Percentiles rank a stretch among this genome's conserved stretches.
Evolutionary conservation across 371 early-diverging fungal genomes (phyloP).

Genomic region (Apophysomyces ossiformis): DNA sequence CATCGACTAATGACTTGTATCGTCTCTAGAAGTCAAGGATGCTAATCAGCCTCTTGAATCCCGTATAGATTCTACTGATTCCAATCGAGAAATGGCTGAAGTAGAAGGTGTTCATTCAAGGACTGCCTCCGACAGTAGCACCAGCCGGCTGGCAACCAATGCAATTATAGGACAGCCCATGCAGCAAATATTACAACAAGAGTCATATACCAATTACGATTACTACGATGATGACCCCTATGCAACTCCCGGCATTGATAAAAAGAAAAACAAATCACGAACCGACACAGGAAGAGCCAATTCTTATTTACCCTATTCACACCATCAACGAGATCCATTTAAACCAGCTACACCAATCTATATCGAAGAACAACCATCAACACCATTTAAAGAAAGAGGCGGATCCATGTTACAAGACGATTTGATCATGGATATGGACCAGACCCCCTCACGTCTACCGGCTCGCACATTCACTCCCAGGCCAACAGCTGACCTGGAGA

Average conservation of each 20-base stretch:
- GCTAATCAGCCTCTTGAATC: background rate
- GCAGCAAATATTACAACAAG: slow-evolving; percentile 5
- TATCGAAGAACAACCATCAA: slow-evolving; percentile 35
- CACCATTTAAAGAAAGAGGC: slow-evolving; percentile 16
- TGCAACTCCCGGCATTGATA: slow-evolving; percentile 20
- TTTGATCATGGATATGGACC: slow-evolving; percentile 11
- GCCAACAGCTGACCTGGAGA: background rate
- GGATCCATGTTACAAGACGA: slow-evolving; percentile 35
- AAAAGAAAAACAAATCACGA: slow-evolving; percentile 8
- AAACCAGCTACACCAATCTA: slow-evolving; percentile 39
- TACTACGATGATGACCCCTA: slow-evolving; percentile 44
- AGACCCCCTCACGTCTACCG: slow-evolving; percentile 1
- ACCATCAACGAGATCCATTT: slow-evolving; percentile 42
- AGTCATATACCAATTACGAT: slow-evolving; percentile 1
- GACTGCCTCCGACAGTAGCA: slow-evolving; percentile 50
- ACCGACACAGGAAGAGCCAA: slow-evolving; percentile 32
- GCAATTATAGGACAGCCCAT: slow-evolving; percentile 5
- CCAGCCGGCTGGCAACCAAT: slow-evolving; percentile 29
- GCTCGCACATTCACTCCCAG: background rate
- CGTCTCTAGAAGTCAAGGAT: too few relatives aligned
- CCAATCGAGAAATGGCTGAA: slow-evolving; percentile 17
- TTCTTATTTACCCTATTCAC: slow-evolving; percentile 52
- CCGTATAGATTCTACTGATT: background rate
- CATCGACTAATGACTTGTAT: too few relatives aligned
- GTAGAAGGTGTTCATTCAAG: slow-evolving; percentile 38